Evolutionary conservation across 257 asterid genomes (phyloP), one percentile per base, ranked within the genome.

Genomic region (Echium plantagineum): DNA sequence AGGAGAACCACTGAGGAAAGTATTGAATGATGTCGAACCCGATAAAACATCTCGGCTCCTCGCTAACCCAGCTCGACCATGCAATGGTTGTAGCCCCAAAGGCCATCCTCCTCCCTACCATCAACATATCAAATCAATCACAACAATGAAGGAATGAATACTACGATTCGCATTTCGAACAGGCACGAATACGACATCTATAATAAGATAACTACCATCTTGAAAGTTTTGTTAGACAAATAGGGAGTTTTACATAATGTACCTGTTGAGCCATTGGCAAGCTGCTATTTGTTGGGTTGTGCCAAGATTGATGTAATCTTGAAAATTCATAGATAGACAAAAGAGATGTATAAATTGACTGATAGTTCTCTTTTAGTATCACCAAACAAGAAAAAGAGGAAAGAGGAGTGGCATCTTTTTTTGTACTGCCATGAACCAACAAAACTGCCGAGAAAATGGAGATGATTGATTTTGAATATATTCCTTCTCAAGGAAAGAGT

Each of bases 101-200:
- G 85, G 82, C 85, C 85, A 79, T 15, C 82, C 85, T 66, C 70
- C 82, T 76, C 73, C 82, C 85, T 79, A 75, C 63, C 26, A 24
- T 24, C 1, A 24, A 24, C 1, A 24, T 59, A 38, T 66, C 69
- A 69, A 52, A 72, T 76, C 78, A 64, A 62, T 62, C 67, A 61
- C 5, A 28, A 28, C 32, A 28, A n/a, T n/a, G n/a, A n/a, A n/a
- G n/a, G n/a, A n/a, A n/a, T n/a, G n/a, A n/a, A n/a, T n/a, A n/a
- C n/a, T n/a, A n/a, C n/a, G n/a, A n/a, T n/a, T n/a, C n/a, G n/a
- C n/a, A n/a, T n/a, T n/a, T n/a, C n/a, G n/a, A n/a, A n/a, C n/a
- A n/a, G n/a, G n/a, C n/a, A n/a, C n/a, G n/a, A n/a, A n/a, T n/a
- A n/a, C n/a, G n/a, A n/a, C n/a, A n/a, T n/a, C n/a, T n/a, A n/a